Base-by-base conservation (phyloP, 257 asterid species). In the Paraleonurus japonicus region DNA sequence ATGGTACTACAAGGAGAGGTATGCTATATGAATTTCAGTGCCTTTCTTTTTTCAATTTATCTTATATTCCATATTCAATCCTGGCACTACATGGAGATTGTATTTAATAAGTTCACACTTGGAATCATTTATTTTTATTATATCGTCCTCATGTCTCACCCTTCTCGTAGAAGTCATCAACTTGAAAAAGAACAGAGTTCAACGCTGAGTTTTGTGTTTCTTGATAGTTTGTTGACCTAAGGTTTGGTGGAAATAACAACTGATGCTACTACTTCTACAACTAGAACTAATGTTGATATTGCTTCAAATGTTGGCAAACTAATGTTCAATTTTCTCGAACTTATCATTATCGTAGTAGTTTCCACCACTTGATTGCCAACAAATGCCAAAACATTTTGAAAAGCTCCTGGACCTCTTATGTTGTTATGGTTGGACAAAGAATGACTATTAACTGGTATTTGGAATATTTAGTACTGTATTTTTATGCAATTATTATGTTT, bases 1-100 rank as follows among this genome's bases (percentile, higher is more conserved):
- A 81, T 77, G 86, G 78, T 73, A 72, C 82, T 61, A 83, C 96
- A 17, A 83, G 87, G 72, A 84, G 90, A 87, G 97, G 99, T 95
- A 84, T 65, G 17, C 20, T 16, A 35, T 13, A 26, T 30, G 23
- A 57, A 22, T 32, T 41, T 78, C 19, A 23, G 11, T 13, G 57
- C 28, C 32, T 41, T 41, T 37, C 45, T 24, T 39, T 45, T 47
- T 32, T 27, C 17, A 26, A 27, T 58, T 4, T 6, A 15, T n/a
- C 8, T 4, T 24, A 24, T 70, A 2, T n/a, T n/a, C n/a, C n/a
- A 16, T 50, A 27, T 45, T 2, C 12, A 39, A 71, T 30, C n/a
- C 39, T 28, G 30, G 32, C 62, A 48, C 35, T 28, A 67, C 37
- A 22, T 63, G 58, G 24, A 37, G 35, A 37, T 9, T 32, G 28